Base-by-base conservation (phyloP, 2,329 filamentous ascomycete genomes). In the Scytalidium sp. region DNA sequence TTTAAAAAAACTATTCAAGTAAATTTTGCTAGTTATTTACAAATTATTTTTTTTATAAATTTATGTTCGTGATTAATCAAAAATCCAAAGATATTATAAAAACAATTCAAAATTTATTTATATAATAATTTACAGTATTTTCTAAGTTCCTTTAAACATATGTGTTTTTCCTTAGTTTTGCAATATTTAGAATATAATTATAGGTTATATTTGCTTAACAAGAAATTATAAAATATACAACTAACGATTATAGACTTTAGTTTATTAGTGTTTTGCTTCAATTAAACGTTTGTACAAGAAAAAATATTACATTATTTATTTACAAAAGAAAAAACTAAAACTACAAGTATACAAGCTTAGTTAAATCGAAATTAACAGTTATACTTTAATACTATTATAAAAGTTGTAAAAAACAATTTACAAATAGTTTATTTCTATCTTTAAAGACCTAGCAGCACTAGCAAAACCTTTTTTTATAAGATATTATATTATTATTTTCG, bases 401-500 rank as follows among this genome's bases (percentile, higher is more conserved):
- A 15, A 46, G 44, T 19, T 25, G 42, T 41, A n/a, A 45, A 47
- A 20, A 25, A 21, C 21, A 22, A 50, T 47, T 21, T 23, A 25
- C 19, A 40, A 47, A 47, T n/a, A 15, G 32, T 36, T 21, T 23
- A 47, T 21, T 47, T 47, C 32, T 47, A 47, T 21, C 19, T 47
- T 20, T 23, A 47, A 41, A 25, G 25, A 3, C 46, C 40, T 2
- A 20, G 40, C 3, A 25, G 23, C 2, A 48, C 17, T 2, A 20
- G 39, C 5, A 48, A 48, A 40, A 48, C 39, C 3, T 48, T 48
- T 25, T 21, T 48, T 20, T 48, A 48, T 32, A 42, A 48, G 39
- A 32, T 23, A n/a, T 6, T 49, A 13, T 49, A 23, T 39, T 49
- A 49, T 23, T 44, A 49, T 29, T 49, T 36, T 19, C 21, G 20